These are phyloP conservation scores for Ceratobasidium theobromae DNA, from an alignment of 1,284 basidiomycete genomes.

Conservation along the genomic window DNA sequence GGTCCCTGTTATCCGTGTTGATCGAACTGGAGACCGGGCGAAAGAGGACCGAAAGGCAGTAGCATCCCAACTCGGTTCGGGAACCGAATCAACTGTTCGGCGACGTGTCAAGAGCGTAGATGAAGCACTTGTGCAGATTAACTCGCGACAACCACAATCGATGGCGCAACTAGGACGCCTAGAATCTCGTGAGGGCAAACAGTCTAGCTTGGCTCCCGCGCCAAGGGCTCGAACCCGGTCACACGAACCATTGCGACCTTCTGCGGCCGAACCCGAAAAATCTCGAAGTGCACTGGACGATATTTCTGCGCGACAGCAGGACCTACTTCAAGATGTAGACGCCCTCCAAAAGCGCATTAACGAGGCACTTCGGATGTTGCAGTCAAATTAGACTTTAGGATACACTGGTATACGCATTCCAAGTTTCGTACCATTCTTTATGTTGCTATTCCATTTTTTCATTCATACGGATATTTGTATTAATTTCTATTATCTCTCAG, in stretches of 20 bases:
- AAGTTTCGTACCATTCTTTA: neutral
- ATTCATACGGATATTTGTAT: neutral
- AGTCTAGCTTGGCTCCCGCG: neutral
- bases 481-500: neutral
- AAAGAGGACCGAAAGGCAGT: neutral
- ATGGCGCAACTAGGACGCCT: too few species aligned
- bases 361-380: neutral
- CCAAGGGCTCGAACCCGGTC: constrained; percentile 4
- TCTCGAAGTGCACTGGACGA: neutral
- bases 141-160: neutral
- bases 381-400: neutral
- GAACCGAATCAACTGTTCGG: neutral
- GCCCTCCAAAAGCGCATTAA: constrained; percentile 1
- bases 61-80: neutral
- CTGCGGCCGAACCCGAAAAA: neutral
- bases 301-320: constrained; percentile 10
- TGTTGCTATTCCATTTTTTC: neutral
- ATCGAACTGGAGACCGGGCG: neutral
- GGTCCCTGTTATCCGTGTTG: neutral
- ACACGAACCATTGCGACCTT: neutral
- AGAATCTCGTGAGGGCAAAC: too few species aligned
- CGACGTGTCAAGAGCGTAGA: constrained; percentile 22
- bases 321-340: constrained; percentile 8
- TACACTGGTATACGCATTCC: neutral
- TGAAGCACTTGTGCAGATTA: neutral